phyloP scores from a whole-genome alignment of 148 eudicot species.

The Talinum fruticosum region DNA sequence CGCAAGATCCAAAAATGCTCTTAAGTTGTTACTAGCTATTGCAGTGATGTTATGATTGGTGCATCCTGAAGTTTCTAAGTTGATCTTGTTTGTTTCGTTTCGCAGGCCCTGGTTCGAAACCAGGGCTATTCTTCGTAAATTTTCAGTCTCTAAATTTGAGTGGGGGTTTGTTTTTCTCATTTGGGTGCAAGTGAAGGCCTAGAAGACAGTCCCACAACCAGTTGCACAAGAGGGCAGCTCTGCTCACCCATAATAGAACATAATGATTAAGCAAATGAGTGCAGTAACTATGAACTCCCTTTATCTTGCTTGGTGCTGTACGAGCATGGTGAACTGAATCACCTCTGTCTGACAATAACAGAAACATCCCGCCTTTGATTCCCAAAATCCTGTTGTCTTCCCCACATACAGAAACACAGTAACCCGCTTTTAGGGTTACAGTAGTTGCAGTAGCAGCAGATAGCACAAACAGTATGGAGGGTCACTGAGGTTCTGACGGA shows the following conservation, averaged over 20 bases:
- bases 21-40: conserved; percentile 7
- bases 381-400: neutral
- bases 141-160: too few species aligned
- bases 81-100: neutral
- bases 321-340: neutral
- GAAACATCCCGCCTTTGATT: neutral
- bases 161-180: too few species aligned
- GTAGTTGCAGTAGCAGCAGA: neutral
- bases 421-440: neutral
- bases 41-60: conserved; percentile 9
- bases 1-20: neutral
- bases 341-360: neutral
- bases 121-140: too few species aligned
- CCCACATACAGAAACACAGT: neutral
- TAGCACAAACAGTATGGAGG: too few species aligned
- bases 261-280: neutral
- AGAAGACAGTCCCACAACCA: neutral
- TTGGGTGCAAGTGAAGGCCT: neutral
- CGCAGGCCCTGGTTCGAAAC: too few species aligned
- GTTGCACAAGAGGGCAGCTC: too few species aligned
- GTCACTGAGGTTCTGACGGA: too few species aligned
- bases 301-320: neutral
- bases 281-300: neutral
- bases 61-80: neutral
- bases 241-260: too few species aligned